Conservation (phyloP, 768 basidiomycete species). For the Lactifluus volemus region DNA sequence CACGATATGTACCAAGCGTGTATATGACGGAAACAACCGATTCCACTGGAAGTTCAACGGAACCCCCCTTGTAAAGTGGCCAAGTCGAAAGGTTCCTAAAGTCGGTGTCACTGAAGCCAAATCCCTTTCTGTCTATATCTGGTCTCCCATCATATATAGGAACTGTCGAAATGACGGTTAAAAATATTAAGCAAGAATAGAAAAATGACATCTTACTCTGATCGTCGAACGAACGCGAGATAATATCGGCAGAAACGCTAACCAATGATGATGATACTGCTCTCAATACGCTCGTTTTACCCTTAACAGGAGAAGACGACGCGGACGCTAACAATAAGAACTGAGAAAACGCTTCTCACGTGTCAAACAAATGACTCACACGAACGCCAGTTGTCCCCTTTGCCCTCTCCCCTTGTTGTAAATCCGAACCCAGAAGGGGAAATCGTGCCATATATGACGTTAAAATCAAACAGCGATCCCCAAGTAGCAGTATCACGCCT, state of each 20-base stretch:
- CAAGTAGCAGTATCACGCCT: not conserved
- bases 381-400: not conserved
- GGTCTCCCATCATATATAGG: not conserved
- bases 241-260: not conserved
- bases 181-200: too few species aligned
- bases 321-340: not conserved
- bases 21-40: not conserved
- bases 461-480: not conserved
- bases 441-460: not conserved
- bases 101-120: not conserved
- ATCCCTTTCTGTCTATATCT: not conserved
- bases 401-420: too few species aligned
- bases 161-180: not conserved
- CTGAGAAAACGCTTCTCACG: not conserved
- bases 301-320: not conserved
- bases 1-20: not conserved
- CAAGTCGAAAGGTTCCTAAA: not conserved
- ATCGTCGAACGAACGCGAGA: not conserved
- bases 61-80: too few species aligned
- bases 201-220: not conserved
- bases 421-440: not conserved
- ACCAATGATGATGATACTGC: not conserved
- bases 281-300: not conserved
- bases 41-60: not conserved
- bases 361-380: not conserved